A percentile compares a stretch with the other conserved stretches of the same genome.
phyloP scores from a whole-genome alignment of 371 early-diverging fungal genomes.

The Mortierella sp. region DNA sequence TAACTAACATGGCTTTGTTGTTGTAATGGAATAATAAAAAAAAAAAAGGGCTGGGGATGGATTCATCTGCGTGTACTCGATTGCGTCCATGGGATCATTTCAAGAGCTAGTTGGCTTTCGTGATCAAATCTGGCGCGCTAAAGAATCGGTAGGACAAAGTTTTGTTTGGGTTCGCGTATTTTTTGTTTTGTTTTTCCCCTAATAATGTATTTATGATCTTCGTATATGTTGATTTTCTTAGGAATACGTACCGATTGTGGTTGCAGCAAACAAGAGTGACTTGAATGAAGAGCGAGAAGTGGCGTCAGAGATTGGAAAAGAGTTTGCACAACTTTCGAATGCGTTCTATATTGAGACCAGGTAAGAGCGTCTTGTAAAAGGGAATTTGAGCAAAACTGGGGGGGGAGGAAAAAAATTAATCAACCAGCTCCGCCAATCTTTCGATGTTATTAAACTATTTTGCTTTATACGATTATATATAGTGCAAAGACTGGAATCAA shows the following conservation, averaged over 20 bases:
- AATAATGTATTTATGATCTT: background rate
- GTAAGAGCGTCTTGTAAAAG: conserved; percentile 14
- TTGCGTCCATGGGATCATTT: conserved; percentile 47
- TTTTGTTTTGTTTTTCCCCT: background rate
- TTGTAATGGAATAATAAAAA: background rate
- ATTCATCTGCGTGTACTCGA: conserved; percentile 57
- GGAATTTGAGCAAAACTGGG: no score
- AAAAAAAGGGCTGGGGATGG: conserved; percentile 44
- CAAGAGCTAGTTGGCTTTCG: conserved; percentile 43
- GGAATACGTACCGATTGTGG: conserved; percentile 65
- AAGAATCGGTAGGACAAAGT: conserved; percentile 15
- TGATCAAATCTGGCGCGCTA: conserved; percentile 54
- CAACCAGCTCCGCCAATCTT: no score
- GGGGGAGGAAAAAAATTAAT: no score
- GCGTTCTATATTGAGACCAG: conserved; percentile 66
- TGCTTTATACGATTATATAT: no score
- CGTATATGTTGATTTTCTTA: background rate
- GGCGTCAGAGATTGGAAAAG: conserved; percentile 51
- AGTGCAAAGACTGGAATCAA: conserved; percentile 55
- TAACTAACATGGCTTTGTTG: no score
- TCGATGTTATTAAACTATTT: no score
- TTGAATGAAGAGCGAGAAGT: conserved; percentile 66
- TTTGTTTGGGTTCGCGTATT: no score
- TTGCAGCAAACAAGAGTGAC: conserved; percentile 80
- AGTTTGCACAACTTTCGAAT: conserved; percentile 59